Conservation (phyloP, 2,329 filamentous ascomycete species). For the Stemphylium beticola region DNA sequence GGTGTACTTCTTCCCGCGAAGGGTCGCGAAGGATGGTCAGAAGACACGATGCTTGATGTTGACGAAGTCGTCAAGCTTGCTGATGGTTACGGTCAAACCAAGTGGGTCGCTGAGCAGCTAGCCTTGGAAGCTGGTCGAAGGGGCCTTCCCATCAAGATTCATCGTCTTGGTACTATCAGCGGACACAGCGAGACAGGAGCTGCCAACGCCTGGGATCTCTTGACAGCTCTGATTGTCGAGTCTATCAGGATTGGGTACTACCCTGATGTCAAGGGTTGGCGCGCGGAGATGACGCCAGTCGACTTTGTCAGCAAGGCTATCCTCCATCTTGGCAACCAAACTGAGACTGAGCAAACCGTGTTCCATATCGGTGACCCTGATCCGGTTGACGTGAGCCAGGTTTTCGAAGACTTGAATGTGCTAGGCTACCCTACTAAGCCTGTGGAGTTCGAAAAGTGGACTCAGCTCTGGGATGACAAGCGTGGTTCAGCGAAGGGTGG, state of each 20-base stretch:
- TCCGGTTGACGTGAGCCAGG: constrained; percentile 68
- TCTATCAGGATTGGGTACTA: constrained; percentile 74
- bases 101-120: constrained; percentile 81
- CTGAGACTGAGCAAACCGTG: constrained; percentile 65
- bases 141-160: constrained; percentile 73
- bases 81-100: constrained; percentile 80
- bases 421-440: constrained; percentile 74
- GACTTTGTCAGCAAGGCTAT: constrained; percentile 81
- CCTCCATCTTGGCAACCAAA: constrained; percentile 70
- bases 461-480: constrained; percentile 74
- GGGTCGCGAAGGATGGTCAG: constrained; percentile 69
- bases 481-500: constrained; percentile 68
- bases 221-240: constrained; percentile 78
- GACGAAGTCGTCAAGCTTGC: constrained; percentile 71
- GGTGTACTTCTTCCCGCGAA: constrained; percentile 74
- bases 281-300: constrained; percentile 82
- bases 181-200: constrained; percentile 77
- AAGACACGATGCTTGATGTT: constrained; percentile 70
- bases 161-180: constrained; percentile 77
- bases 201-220: constrained; percentile 78
- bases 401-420: constrained; percentile 69
- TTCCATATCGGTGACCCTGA: constrained; percentile 78
- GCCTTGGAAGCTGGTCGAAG: constrained; percentile 71
- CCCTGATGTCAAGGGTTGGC: constrained; percentile 76
- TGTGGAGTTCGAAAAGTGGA: constrained; percentile 76